phyloP scores from a whole-genome alignment of 306 rosid genomes.

The Vigna mungo region DNA sequence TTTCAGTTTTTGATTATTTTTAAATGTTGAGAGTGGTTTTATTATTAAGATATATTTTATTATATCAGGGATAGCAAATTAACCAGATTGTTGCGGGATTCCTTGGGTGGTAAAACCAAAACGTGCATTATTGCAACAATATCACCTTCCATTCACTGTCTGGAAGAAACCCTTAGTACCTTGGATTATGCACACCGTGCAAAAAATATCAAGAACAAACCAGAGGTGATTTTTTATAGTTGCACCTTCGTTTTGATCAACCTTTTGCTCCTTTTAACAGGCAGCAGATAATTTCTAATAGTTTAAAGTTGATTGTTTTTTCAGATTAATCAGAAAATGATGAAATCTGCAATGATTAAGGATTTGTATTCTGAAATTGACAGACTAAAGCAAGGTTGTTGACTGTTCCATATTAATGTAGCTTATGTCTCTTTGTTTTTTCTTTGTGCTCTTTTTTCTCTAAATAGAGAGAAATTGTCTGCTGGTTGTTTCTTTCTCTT shows the following conservation, averaged over 20 bases:
- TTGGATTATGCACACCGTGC: constrained; percentile 99
- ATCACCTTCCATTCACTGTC: constrained; percentile 97
- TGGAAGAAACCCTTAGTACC: constrained; percentile 98
- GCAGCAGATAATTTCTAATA: constrained; percentile 38
- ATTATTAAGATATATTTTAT: constrained; percentile 39
- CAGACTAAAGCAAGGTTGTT: constrained; percentile 93
- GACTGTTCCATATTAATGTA: constrained; percentile 30
- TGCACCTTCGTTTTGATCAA: constrained; percentile 37
- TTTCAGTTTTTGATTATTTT: not conserved
- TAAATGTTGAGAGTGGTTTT: constrained; percentile 22
- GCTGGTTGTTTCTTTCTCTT: not conserved
- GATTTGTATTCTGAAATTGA: constrained; percentile 97
- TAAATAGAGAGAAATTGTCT: not conserved
- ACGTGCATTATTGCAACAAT: constrained; percentile 98
- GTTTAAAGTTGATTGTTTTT: constrained; percentile 41
- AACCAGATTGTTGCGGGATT: constrained; percentile 93
- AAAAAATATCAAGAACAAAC: constrained; percentile 98
- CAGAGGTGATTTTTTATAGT: constrained; percentile 73
- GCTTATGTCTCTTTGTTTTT: constrained; percentile 38
- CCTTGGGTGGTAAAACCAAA: constrained; percentile 98
- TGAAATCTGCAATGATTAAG: constrained; percentile 98
- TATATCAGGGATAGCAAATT: constrained; percentile 93
- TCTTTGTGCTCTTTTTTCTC: not conserved
- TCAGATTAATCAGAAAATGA: constrained; percentile 98
- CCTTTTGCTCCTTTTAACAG: constrained; percentile 21